A percentile compares a stretch with the other conserved stretches of the same genome.
Evolutionary conservation across 2,329 filamentous ascomycete genomes (phyloP).

Genomic region (Nakataea oryzae): DNA sequence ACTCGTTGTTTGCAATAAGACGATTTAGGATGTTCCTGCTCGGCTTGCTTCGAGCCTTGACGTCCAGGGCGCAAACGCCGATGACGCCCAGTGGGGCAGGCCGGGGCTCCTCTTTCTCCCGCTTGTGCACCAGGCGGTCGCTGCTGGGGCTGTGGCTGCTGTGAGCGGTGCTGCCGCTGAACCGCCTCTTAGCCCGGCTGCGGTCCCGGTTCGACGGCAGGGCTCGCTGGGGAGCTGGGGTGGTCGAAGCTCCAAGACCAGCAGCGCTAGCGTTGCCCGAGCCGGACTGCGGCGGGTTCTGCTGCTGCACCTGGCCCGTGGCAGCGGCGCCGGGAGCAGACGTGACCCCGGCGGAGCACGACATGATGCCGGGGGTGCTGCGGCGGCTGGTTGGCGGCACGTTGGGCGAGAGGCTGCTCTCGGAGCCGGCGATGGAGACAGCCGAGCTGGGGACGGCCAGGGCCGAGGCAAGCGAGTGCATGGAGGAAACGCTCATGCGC

Average conservation of each 20-base stretch:
- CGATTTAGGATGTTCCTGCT: conserved; percentile 93
- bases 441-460: conserved; percentile 41
- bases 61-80: conserved; percentile 88
- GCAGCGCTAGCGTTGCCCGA: background rate
- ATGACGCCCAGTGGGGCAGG: conserved; percentile 58
- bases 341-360: no score
- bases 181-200: conserved; percentile 61
- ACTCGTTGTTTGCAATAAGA: conserved; percentile 80
- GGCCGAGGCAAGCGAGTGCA: conserved; percentile 58
- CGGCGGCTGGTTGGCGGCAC: conserved; percentile 20
- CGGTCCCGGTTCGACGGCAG: conserved; percentile 29
- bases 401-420: conserved; percentile 21
- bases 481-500: conserved; percentile 62
- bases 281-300: conserved; percentile 6
- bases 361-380: conserved; percentile 33
- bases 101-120: conserved; percentile 55
- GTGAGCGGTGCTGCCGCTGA: conserved; percentile 72
- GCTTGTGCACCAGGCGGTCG: conserved; percentile 45
- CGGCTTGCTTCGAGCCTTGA: conserved; percentile 93
- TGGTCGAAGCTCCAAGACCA: background rate
- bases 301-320: conserved; percentile 25
- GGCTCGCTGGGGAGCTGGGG: conserved; percentile 13
- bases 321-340: conserved; percentile 4
- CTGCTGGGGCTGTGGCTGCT: conserved; percentile 74
- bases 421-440: conserved; percentile 42